phyloP scores from a whole-genome alignment of 31 red algal genomes.

The Endocladia muricata region DNA sequence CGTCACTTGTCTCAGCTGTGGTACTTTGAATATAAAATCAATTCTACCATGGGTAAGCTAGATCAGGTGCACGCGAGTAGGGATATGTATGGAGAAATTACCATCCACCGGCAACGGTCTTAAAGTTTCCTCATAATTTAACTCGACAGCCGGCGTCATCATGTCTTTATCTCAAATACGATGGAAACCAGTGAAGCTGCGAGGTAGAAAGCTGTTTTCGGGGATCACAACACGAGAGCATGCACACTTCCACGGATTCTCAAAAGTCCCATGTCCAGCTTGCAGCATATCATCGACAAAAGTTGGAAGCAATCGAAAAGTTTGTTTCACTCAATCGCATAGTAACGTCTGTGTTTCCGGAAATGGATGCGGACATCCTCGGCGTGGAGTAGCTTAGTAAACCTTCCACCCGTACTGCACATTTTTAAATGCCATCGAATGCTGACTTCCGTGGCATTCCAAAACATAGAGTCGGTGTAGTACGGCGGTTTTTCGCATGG shows the following conservation, averaged over 20 bases:
- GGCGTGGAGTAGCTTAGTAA: too few relatives aligned
- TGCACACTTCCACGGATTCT: neutral
- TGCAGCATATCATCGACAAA: slow-evolving; percentile 28
- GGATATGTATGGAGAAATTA: neutral
- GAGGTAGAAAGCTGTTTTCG: neutral
- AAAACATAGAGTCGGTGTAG: too few relatives aligned
- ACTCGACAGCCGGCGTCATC: neutral
- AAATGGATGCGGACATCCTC: too few relatives aligned
- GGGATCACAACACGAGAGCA: neutral
- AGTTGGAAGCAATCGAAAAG: too few relatives aligned
- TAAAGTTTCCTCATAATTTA: neutral
- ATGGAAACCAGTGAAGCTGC: slow-evolving; percentile 1
- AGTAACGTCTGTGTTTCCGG: too few relatives aligned
- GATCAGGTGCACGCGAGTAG: slow-evolving; percentile 6
- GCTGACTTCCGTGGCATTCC: too few relatives aligned
- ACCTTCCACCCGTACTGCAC: too few relatives aligned
- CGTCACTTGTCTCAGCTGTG: slow-evolving; percentile 16
- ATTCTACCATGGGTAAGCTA: slow-evolving; percentile 8
- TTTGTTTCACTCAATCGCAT: too few relatives aligned
- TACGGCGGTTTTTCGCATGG: too few relatives aligned
- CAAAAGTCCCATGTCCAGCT: neutral
- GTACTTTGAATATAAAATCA: neutral
- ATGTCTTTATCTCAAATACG: neutral
- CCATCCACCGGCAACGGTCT: slow-evolving; percentile 2
- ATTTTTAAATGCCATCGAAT: too few relatives aligned